Evolutionary conservation across 2,329 filamentous ascomycete species (phyloP).

Genomic region (Xylaria sp.): DNA sequence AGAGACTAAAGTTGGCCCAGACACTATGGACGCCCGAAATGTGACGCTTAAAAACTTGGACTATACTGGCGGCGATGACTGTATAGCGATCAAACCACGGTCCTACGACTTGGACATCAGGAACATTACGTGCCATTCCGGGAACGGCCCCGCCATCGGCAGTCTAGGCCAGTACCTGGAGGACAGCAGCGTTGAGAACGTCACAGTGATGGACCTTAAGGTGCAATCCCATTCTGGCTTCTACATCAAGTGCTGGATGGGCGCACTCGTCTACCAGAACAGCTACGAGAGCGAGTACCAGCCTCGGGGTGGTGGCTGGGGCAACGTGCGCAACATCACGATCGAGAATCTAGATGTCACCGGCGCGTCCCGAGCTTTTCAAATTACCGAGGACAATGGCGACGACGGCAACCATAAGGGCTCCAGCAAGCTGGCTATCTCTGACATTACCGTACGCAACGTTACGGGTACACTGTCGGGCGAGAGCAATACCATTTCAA

Average conservation of each 20-base stretch:
- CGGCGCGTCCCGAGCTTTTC: slow-evolving; percentile 56
- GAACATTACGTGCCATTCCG: slow-evolving; percentile 62
- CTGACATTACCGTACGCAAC: slow-evolving; percentile 61
- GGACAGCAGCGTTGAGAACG: slow-evolving; percentile 62
- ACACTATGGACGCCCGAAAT: slow-evolving; percentile 66
- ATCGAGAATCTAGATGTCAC: slow-evolving; percentile 63
- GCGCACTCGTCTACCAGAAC: slow-evolving; percentile 57
- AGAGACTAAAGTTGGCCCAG: slow-evolving; percentile 12
- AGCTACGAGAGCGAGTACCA: slow-evolving; percentile 61
- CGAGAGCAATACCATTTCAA: slow-evolving; percentile 51
- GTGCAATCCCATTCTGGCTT: slow-evolving; percentile 60
- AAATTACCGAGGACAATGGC: slow-evolving; percentile 61
- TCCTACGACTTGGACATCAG: slow-evolving; percentile 61
- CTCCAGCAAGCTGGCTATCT: slow-evolving; percentile 62
- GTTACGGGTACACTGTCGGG: slow-evolving; percentile 61
- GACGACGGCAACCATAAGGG: slow-evolving; percentile 60
- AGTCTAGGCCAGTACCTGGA: slow-evolving; percentile 66
- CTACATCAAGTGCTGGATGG: slow-evolving; percentile 69
- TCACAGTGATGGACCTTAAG: slow-evolving; percentile 59
- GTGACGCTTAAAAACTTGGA: slow-evolving; percentile 61
- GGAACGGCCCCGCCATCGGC: slow-evolving; percentile 67
- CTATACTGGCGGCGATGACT: slow-evolving; percentile 68
- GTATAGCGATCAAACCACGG: slow-evolving; percentile 67
- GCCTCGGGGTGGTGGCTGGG: slow-evolving; percentile 64
- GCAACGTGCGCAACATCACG: slow-evolving; percentile 61